These are phyloP conservation scores for Magnusiomyces sp. DNA, from an alignment of 1,139 yeast genomes.

Conservation along the genomic window DNA sequence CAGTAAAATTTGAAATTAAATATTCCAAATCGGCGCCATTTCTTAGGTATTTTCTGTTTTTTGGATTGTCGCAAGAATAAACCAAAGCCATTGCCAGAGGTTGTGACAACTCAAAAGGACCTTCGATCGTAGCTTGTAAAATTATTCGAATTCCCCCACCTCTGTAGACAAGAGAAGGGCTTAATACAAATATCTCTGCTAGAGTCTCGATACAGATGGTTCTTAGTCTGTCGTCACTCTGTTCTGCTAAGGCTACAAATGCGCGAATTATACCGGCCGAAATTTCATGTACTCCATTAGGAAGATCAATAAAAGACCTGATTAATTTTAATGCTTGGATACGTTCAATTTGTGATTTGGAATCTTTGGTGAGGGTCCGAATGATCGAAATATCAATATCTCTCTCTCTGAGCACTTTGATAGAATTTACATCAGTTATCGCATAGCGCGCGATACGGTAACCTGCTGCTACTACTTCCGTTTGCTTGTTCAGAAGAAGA, in stretches of 20 bases:
- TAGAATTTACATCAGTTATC: constrained; percentile 46
- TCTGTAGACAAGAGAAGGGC: constrained; percentile 52
- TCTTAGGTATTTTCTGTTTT: constrained; percentile 47
- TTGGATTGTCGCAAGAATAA: constrained; percentile 52
- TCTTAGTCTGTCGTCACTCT: constrained; percentile 47
- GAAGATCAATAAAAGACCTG: constrained; percentile 51
- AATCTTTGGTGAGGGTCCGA: constrained; percentile 52
- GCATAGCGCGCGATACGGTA: constrained; percentile 65
- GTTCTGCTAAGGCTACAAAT: constrained; percentile 62
- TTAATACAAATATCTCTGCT: constrained; percentile 54
- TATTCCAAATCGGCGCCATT: constrained; percentile 58
- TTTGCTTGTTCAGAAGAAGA: constrained; percentile 48
- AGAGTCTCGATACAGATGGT: constrained; percentile 57
- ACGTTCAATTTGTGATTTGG: constrained; percentile 51
- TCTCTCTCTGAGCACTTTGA: constrained; percentile 37
- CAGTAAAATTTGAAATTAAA: constrained; percentile 59
- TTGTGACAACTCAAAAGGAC: constrained; percentile 50
- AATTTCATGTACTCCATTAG: constrained; percentile 48
- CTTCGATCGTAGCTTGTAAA: constrained; percentile 52
- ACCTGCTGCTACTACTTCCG: constrained; percentile 67
- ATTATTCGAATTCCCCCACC: constrained; percentile 61
- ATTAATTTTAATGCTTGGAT: constrained; percentile 71
- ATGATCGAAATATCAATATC: constrained; percentile 52
- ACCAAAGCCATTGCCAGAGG: constrained; percentile 50
- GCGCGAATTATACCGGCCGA: constrained; percentile 65